Evolutionary conservation across 257 asterid genomes (phyloP).

Genomic region (Cynanchum wilfordii): DNA sequence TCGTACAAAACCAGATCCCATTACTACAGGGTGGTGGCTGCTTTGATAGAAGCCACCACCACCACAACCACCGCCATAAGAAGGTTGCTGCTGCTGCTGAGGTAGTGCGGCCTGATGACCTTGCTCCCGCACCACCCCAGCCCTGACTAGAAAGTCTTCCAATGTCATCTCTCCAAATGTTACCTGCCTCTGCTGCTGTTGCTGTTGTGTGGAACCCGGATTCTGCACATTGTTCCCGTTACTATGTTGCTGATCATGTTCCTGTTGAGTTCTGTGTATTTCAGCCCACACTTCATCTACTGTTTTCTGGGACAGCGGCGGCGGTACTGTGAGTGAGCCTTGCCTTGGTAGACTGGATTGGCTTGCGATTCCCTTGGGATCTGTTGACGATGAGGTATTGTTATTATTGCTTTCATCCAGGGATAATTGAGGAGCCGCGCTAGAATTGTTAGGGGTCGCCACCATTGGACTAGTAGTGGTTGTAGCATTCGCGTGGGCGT

Average conservation of each 20-base stretch:
- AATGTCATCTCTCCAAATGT: conserved; percentile 80
- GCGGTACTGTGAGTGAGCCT: conserved; percentile 62
- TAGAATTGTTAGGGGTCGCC: not conserved
- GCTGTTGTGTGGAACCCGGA: conserved; percentile 32
- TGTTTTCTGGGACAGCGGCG: conserved; percentile 54
- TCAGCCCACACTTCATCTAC: conserved; percentile 84
- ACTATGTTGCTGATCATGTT: conserved; percentile 12
- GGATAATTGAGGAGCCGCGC: conserved; percentile 15
- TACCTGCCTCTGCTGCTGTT: conserved; percentile 21
- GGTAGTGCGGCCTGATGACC: conserved; percentile 16
- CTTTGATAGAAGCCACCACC: conserved; percentile 30
- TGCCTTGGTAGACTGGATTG: conserved; percentile 55
- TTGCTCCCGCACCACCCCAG: conserved; percentile 68
- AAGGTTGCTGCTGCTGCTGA: conserved; percentile 30
- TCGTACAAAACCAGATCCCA: conserved; percentile 23
- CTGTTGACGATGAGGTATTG: not conserved
- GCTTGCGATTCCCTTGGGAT: conserved; percentile 23
- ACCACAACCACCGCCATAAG: conserved; percentile 16
- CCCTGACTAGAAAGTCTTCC: conserved; percentile 69
- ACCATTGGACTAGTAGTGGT: not conserved
- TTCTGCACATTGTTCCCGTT: conserved; percentile 18
- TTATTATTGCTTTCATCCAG: conserved; percentile 16
- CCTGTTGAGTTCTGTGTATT: conserved; percentile 35
- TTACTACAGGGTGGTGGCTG: conserved; percentile 13
- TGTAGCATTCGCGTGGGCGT: conserved; percentile 13